A percentile compares a stretch with the other conserved stretches of the same genome.
These are phyloP conservation scores for Melaleuca quinquenervia DNA, from an alignment of 345 rosid species.

Conservation along the genomic window DNA sequence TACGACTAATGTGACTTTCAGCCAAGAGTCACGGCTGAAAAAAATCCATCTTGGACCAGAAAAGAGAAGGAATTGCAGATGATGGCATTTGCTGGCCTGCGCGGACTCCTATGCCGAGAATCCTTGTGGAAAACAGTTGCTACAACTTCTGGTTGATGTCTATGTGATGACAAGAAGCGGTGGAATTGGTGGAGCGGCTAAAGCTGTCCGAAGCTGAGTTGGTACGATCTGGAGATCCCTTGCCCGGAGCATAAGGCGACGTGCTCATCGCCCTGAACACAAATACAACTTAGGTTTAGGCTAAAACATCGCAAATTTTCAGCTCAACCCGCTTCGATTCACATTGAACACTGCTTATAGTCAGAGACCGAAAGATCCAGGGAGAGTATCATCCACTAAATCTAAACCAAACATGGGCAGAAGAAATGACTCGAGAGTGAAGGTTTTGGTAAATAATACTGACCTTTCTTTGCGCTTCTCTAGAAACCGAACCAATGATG, in stretches of 20 bases:
- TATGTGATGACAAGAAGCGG: background rate
- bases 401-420: background rate
- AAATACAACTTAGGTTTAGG: background rate
- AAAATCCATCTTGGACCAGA: background rate
- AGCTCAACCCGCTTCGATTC: background rate
- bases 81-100: background rate
- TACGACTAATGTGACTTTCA: background rate
- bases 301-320: background rate
- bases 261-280: conserved; percentile 36
- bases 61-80: background rate
- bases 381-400: background rate
- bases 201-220: conserved; percentile 8
- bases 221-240: conserved; percentile 27
- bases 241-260: conserved; percentile 38
- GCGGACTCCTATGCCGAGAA: background rate
- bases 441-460: background rate
- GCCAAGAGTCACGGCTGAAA: background rate
- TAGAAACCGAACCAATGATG: conserved; percentile 89
- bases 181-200: background rate
- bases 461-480: conserved; percentile 97
- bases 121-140: background rate
- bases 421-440: background rate
- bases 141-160: background rate
- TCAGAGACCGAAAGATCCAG: background rate
- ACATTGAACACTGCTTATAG: background rate